Base-by-base conservation (phyloP, 371 early-diverging fungal genomes). In the Mortierella sp. region DNA sequence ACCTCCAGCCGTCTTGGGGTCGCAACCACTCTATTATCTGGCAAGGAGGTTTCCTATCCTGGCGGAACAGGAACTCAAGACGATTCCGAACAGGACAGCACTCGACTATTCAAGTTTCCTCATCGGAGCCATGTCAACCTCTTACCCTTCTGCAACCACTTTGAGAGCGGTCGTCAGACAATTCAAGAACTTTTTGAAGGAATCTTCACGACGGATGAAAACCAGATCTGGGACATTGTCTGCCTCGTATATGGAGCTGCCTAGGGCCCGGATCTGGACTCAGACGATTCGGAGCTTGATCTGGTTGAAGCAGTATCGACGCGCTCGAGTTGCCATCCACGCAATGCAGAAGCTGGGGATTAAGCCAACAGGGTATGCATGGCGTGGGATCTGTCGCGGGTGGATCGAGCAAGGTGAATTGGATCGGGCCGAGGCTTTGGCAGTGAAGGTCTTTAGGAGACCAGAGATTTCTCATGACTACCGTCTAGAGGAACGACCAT, bases 81-180 rank as follows among this genome's bases (percentile, higher is more conserved):
- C 54, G 11, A 55, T 73, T 11, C 63, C 75, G 0, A 47, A 63
- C 46, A 67, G 58, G 56, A 67, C 75, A 0, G 75, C 68, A 3
- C 46, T 73, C 15, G 75, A 73, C 32, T 73, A 73, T n/a, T 73
- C 75, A 15, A 63, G 75, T 32, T 73, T 73, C 46, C 37, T 73
- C 8, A 42, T 59, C 21, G 75, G 75, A 3, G 75, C 75, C 30
- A 73, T 64, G 68, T 44, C 48, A 12, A 59, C 68, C 0, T 63
- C 75, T 0, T 73, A 73, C 27, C 75, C 75, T 5, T 73, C 75
- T 15, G 64, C 68, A 2, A 63, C 68, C 1, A 73, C 75, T 2
- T 30, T 73, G 17, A 46, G 75, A 11, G 68, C 68, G 1, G 75
- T 68, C n/a, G 32, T 73, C 6, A 68, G 75, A 14, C 75, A 73